Percentiles rank a stretch among this genome's conserved stretches.
Conservation (phyloP, 2,329 filamentous ascomycete species). For the Fusarium luffae region DNA sequence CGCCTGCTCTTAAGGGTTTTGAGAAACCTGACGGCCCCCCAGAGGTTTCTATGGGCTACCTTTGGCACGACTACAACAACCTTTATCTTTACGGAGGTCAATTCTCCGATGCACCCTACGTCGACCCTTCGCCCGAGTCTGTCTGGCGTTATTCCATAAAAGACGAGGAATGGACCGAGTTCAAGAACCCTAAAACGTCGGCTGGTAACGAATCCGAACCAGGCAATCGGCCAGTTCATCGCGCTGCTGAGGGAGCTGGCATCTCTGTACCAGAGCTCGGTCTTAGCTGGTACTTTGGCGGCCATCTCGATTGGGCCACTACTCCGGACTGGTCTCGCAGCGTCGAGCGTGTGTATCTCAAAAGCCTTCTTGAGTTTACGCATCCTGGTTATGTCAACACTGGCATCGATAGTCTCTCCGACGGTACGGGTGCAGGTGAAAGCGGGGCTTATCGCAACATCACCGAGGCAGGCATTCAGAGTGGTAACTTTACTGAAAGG, state of each 20-base stretch:
- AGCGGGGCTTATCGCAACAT: constrained; percentile 78
- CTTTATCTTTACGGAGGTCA: constrained; percentile 81
- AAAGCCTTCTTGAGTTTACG: constrained; percentile 79
- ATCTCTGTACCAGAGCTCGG: constrained; percentile 76
- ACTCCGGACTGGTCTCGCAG: constrained; percentile 75
- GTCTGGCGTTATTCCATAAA: constrained; percentile 77
- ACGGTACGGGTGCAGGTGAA: constrained; percentile 65
- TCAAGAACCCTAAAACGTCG: constrained; percentile 69
- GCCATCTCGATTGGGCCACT: constrained; percentile 72
- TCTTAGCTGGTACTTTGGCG: constrained; percentile 82
- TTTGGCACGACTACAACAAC: constrained; percentile 78
- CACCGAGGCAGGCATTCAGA: constrained; percentile 76
- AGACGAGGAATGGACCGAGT: constrained; percentile 70
- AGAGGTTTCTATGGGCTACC: constrained; percentile 75
- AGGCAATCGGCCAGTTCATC: constrained; percentile 68
- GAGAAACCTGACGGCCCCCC: constrained; percentile 75
- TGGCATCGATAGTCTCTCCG: constrained; percentile 66
- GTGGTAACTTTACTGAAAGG: constrained; percentile 74
- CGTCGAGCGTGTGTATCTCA: constrained; percentile 73
- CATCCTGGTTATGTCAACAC: constrained; percentile 76
- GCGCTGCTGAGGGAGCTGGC: constrained; percentile 79
- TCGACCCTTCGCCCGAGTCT: constrained; percentile 67
- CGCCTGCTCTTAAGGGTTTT: constrained; percentile 71
- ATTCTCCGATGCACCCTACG: constrained; percentile 72
- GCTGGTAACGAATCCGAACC: constrained; percentile 70